Evolutionary conservation across 192 early-diverging fungal species (phyloP), one percentile per base, ranked within the genome.

Genomic region (Coemansia guatemalensis): DNA sequence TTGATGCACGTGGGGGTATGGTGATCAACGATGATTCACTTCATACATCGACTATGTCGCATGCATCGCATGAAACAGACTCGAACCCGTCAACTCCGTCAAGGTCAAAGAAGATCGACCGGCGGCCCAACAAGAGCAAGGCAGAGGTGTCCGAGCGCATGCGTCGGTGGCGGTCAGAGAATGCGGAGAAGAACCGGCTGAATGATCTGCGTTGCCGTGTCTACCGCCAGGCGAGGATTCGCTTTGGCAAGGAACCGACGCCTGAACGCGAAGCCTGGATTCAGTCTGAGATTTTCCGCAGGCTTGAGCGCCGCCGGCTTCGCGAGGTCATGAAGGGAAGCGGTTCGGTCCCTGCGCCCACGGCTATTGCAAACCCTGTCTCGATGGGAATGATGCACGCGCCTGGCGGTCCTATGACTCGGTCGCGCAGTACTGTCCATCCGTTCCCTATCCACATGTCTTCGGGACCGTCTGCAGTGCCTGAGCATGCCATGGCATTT

Each of bases 121-220:
- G 73, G 1, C 78, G 78, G 23, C 65, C 73, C 11, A 73, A 73
- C 11, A 81, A 81, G 49, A 75, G 75, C 67, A 83, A 83, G 7
- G 82, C 76, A 9, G 82, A 83, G 53, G 82, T 83, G 5, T 83
- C 76, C 0, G 77, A 83, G 50, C 72, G 82, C 27, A 83, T 83
- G 82, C 69, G 82, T 14, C 33, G 77, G 23, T 83, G 82, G 82
- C 41, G 82, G 8, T 68, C 82, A 1, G 76, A 83, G 56, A 83
- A 83, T 29, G 75, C 73, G 4, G 82, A 83, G 32, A 83, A 83
- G 50, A 83, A 90, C 55, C 68, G 84, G 29, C 75, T 85, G 48
- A 90, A 90, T 53, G 89, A 90, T 50, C 72, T 90, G 69, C 72
- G 89, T 4, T 90, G 89, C 56, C 87, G 89, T 52, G 89, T 90